A percentile compares a stretch with the other conserved stretches of the same genome.
phyloP scores from a whole-genome alignment of 2,329 filamentous ascomycete genomes.

The Alternaria postmessia region DNA sequence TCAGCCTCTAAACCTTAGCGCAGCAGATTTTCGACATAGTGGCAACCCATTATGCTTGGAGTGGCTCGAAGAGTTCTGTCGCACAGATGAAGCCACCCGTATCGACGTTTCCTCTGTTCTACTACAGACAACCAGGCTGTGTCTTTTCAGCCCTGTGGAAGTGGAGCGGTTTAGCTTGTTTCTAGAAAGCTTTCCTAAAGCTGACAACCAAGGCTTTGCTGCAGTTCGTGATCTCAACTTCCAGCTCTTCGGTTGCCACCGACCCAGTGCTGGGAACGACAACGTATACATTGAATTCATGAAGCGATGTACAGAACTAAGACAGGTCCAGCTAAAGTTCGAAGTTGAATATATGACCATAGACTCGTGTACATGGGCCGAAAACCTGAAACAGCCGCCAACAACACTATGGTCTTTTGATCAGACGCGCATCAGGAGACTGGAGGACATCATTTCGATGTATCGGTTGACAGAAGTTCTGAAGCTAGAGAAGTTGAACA shows the following conservation, averaged over 20 bases:
- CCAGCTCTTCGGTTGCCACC: constrained; percentile 9
- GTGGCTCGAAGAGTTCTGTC: constrained; percentile 13
- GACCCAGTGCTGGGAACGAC: neutral
- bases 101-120: constrained; percentile 11
- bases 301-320: neutral
- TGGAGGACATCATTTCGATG: neutral
- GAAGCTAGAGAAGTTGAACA: neutral
- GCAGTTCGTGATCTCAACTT: constrained; percentile 11
- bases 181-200: constrained; percentile 3
- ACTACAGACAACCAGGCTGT: constrained; percentile 6
- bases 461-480: constrained; percentile 4
- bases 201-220: neutral
- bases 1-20: constrained; percentile 1
- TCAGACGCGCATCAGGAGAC: neutral
- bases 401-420: neutral
- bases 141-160: constrained; percentile 5
- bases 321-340: constrained; percentile 5
- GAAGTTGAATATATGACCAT: constrained; percentile 2
- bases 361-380: neutral
- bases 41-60: neutral
- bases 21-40: neutral
- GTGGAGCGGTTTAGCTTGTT: neutral
- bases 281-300: constrained; percentile 9
- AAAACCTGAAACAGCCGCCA: neutral
- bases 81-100: constrained; percentile 14